Percentiles rank a stretch among this genome's conserved stretches.
Conservation (phyloP, 2,329 filamentous ascomycete genomes). For the Tolypocladium amazonense region DNA sequence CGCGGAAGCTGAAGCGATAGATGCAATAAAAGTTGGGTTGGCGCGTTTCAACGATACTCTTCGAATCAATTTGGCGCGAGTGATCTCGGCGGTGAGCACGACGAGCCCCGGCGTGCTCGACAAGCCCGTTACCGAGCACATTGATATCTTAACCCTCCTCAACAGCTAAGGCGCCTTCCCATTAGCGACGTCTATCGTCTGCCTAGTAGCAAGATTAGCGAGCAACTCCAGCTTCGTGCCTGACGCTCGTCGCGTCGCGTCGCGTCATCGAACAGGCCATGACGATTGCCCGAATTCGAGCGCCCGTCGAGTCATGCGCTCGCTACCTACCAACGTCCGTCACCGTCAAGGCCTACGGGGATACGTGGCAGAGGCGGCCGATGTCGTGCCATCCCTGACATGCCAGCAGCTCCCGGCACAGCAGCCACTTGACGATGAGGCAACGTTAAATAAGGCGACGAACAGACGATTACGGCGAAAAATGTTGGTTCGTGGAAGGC, state of each 20-base stretch:
- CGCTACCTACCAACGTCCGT: neutral
- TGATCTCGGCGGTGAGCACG: neutral
- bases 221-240: neutral
- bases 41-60: too few species aligned
- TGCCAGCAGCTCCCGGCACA: neutral
- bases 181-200: neutral
- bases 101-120: neutral
- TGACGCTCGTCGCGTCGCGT: neutral
- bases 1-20: neutral
- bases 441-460: slow-evolving; percentile 7
- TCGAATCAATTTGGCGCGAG: neutral
- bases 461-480: slow-evolving; percentile 20
- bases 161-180: neutral
- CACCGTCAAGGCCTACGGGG: neutral
- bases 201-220: neutral
- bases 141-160: neutral
- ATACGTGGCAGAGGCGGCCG: neutral
- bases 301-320: neutral
- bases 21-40: neutral
- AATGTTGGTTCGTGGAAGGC: slow-evolving; percentile 15
- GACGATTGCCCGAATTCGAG: neutral
- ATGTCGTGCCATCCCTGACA: neutral
- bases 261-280: neutral
- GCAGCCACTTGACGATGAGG: neutral
- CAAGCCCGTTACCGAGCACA: neutral